These are phyloP conservation scores for Didymosphaeria variabile DNA, from an alignment of 2,329 filamentous ascomycete genomes.

Conservation along the genomic window DNA sequence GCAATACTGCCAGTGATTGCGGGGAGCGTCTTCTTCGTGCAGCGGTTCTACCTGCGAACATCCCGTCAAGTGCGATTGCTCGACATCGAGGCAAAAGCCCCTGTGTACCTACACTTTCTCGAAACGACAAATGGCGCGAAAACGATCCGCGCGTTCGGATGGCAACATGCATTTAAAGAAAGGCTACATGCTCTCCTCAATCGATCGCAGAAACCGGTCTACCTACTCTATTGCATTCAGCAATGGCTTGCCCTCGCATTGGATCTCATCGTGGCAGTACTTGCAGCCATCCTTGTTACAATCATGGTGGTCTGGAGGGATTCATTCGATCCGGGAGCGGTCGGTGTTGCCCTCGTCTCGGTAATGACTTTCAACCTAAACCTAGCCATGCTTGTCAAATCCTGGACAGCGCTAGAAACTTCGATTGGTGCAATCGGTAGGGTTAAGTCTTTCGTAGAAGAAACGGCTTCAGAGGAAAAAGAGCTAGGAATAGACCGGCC, in stretches of 20 bases:
- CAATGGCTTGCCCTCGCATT: conserved; percentile 51
- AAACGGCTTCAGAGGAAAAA: conserved; percentile 58
- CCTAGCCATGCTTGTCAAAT: conserved; percentile 55
- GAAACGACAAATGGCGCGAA: conserved; percentile 56
- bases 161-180: conserved; percentile 35
- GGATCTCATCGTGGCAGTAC: conserved; percentile 42
- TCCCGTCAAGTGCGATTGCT: conserved; percentile 58
- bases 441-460: conserved; percentile 58
- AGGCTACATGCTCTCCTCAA: conserved; percentile 34
- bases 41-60: conserved; percentile 54
- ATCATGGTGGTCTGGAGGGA: conserved; percentile 43
- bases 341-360: conserved; percentile 61
- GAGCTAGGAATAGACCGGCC: conserved; percentile 42
- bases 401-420: conserved; percentile 66
- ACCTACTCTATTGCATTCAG: conserved; percentile 48
- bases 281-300: conserved; percentile 43
- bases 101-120: conserved; percentile 58
- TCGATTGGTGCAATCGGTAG: conserved; percentile 64
- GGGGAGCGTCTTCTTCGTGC: conserved; percentile 41
- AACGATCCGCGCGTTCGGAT: conserved; percentile 59
- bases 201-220: conserved; percentile 50
- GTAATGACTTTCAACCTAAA: conserved; percentile 60
- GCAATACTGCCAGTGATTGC: conserved; percentile 10
- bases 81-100: conserved; percentile 59
- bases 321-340: conserved; percentile 53